Evolutionary conservation across 345 rosid species (phyloP), one percentile per base, ranked within the genome.

Genomic region (Raphanus sativus): DNA sequence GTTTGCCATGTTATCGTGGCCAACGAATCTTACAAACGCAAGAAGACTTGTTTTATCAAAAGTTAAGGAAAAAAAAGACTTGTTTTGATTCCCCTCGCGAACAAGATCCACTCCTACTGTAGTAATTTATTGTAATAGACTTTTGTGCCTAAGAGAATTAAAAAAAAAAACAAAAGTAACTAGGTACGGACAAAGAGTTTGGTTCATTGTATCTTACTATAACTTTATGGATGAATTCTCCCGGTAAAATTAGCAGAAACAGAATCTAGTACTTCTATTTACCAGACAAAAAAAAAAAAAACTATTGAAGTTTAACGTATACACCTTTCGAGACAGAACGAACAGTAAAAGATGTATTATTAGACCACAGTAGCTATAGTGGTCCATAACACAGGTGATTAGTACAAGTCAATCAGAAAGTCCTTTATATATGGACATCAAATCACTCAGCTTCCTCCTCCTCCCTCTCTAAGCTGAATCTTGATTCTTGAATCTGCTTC

Each of bases 1-100:
- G 55, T 48, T 48, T 34, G 73, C 77, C 77, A 78, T 79, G 74
- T 67, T 79, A 79, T 67, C 54, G 78, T 73, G 74, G 78, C 78
- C 74, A 73, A 67, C 82, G 82, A 79, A 79, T 79, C 82, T 73
- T 8, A 73, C 69, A 73, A 78, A 28, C 30, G 30, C 30, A 28
- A 21, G 21, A 21, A 21, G 21, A 21, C 21, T 21, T 21, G 21
- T 21, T 21, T 21, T 21, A 21, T 21, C 21, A 21, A 21, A 21
- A 21, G 21, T 21, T 21, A 21, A 21, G 21, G 21, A 21, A 21
- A 21, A 21, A 21, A 21, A 21, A 21, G 21, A 21, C 21, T 21
- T 21, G 21, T 21, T 21, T 21, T 21, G 21, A 21, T 21, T 21
- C 21, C 21, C 21, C 21, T 21, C 21, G 21, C 21, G 21, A 21